Evolutionary conservation across 2,329 filamentous ascomycete genomes (phyloP), one percentile per base, ranked within the genome.

Genomic region (Fusarium phyllophilum): DNA sequence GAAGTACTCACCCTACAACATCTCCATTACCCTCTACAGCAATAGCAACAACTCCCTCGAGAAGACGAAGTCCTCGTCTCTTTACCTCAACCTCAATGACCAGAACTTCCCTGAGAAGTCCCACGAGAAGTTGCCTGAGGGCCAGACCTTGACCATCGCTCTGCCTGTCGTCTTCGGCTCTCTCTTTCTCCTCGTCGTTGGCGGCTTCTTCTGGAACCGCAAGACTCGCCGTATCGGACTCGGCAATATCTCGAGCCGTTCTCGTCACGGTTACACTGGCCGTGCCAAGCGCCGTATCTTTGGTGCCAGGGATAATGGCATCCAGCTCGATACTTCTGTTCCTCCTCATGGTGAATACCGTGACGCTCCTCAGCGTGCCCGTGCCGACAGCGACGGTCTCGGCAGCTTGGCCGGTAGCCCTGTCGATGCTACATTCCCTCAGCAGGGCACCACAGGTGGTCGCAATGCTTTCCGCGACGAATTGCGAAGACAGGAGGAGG

Each of bases 121-220:
- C 24, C 78, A 82, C 13, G 79, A 79, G 3, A 80, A 79, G 62
- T 70, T 76, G 59, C 80, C 81, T 72, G 71, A 79, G 68, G 77
- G 84, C 55, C 73, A 82, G 15, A 86, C 84, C 34, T 81, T 90
- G 49, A 83, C 84, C 77, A 88, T 91, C 73, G 88, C 85, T 20
- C 82, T 90, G 11, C 88, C 89, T 24, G 80, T 83, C 61, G 81
- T 87, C 26, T 79, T 88, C n/a, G 85, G 84, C 56, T 82, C 85
- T 76, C 80, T 88, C 61, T 54, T 82, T 46, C 68, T 89, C 55
- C 82, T 87, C 71, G 67, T 89, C 75, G 48, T 91, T 82, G 84
- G 91, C 81, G 78, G 90, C 81, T 84, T 87, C 82, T 61, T 91
- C 84, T 89, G 85, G 84, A 88, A 89, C 80, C 83, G 84, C 62